Percentiles rank a stretch among this genome's conserved stretches.
phyloP scores from a whole-genome alignment of 2,329 filamentous ascomycete genomes.

The Colletotrichum tofieldiae region DNA sequence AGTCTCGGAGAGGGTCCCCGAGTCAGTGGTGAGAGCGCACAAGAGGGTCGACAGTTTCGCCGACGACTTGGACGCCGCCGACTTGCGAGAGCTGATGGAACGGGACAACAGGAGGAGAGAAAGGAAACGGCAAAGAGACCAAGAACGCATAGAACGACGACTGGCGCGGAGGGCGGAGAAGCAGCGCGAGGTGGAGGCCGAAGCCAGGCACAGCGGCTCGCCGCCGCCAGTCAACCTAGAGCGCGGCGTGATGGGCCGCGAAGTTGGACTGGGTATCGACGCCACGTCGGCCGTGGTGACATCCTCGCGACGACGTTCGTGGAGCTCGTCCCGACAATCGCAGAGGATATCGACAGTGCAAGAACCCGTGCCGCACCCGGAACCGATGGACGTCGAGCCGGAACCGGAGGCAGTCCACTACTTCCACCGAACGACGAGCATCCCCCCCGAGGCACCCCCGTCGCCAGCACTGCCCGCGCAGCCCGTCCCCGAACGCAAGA shows the following conservation, averaged over 20 bases:
- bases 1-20: slow-evolving; percentile 65
- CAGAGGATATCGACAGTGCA: slow-evolving; percentile 48
- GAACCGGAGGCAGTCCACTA: slow-evolving; percentile 46
- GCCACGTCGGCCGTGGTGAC: slow-evolving; percentile 69
- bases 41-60: slow-evolving; percentile 81
- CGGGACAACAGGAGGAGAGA: slow-evolving; percentile 87
- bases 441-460: slow-evolving; percentile 53
- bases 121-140: slow-evolving; percentile 78
- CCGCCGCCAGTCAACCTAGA: slow-evolving; percentile 71
- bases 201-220: slow-evolving; percentile 66
- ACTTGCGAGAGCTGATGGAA: slow-evolving; percentile 90
- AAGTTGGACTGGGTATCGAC: slow-evolving; percentile 68
- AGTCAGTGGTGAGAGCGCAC: slow-evolving; percentile 73
- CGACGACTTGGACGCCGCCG: slow-evolving; percentile 87
- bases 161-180: slow-evolving; percentile 78
- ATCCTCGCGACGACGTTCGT: slow-evolving; percentile 68
- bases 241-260: slow-evolving; percentile 73
- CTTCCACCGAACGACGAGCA: slow-evolving; percentile 67
- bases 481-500: slow-evolving; percentile 14
- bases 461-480: slow-evolving; percentile 41
- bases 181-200: slow-evolving; percentile 71
- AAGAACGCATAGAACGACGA: slow-evolving; percentile 76
- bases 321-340: slow-evolving; percentile 53
- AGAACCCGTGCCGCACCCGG: slow-evolving; percentile 31
- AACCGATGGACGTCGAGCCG: slow-evolving; percentile 41